Percentiles rank a stretch among this genome's conserved stretches.
These are phyloP conservation scores for Pseudozyma flocculosa DNA, from an alignment of 1,284 basidiomycete species.

Conservation along the genomic window DNA sequence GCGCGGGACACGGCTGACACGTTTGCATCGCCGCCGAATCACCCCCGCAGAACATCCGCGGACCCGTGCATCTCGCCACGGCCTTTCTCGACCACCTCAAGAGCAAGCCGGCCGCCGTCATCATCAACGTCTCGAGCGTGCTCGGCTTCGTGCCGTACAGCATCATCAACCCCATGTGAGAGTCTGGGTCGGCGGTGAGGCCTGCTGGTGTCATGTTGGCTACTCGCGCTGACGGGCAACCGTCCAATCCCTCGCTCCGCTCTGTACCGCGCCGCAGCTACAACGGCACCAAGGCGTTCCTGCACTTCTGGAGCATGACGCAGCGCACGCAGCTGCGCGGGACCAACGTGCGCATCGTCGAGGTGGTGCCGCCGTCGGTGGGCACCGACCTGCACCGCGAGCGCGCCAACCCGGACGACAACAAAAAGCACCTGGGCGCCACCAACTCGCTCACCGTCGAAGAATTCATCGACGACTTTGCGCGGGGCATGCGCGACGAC, in stretches of 20 bases:
- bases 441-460: conserved; percentile 36
- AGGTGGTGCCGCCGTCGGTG: conserved; percentile 53
- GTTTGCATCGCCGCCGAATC: no score
- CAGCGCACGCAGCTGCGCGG: conserved; percentile 47
- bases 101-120: conserved; percentile 35
- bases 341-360: conserved; percentile 45
- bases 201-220: neutral
- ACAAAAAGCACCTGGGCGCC: conserved; percentile 50
- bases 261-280: conserved; percentile 11
- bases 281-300: conserved; percentile 44
- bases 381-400: conserved; percentile 46
- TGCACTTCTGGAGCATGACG: conserved; percentile 50
- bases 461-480: conserved; percentile 48
- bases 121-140: conserved; percentile 50
- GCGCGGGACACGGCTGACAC: no score
- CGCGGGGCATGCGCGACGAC: conserved; percentile 36
- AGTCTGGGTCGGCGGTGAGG: neutral
- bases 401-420: conserved; percentile 45
- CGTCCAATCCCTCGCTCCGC: neutral
- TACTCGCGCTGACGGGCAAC: neutral
- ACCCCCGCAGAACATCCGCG: conserved; percentile 46
- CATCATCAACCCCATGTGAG: conserved; percentile 40
- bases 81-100: conserved; percentile 49
- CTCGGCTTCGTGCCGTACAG: conserved; percentile 44
- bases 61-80: conserved; percentile 49